Evolutionary conservation across 2,329 filamentous ascomycete genomes (phyloP).

Genomic region (Calycina marina): DNA sequence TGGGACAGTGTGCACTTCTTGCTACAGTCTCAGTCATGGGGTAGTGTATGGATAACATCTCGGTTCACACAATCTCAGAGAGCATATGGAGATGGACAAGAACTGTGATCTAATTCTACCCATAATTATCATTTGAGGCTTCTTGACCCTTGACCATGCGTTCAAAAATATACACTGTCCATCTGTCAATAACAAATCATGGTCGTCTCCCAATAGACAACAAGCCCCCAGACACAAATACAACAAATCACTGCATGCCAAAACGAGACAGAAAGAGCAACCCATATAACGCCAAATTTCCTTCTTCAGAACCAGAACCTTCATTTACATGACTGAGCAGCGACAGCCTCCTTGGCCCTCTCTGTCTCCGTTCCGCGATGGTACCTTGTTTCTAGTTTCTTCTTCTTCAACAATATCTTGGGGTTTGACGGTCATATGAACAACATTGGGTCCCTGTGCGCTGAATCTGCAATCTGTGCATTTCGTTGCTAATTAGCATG

Average conservation of each 20-base stretch:
- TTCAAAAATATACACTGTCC: no score
- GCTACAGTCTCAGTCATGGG: no score
- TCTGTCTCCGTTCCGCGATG: constrained; percentile 33
- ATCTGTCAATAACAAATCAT: no score
- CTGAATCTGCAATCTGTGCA: constrained; percentile 68
- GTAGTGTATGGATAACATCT: no score
- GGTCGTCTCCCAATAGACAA: not conserved
- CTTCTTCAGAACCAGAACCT: not conserved
- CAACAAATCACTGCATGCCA: not conserved
- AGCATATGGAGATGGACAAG: no score
- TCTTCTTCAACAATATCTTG: constrained; percentile 71
- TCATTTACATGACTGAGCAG: constrained; percentile 43
- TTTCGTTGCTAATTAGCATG: not conserved
- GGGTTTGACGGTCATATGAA: constrained; percentile 89
- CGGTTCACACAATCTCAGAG: no score
- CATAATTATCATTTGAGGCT: no score
- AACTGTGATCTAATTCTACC: no score
- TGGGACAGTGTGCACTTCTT: no score
- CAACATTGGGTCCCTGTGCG: constrained; percentile 60
- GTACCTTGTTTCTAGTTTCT: constrained; percentile 20
- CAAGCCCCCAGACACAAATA: not conserved
- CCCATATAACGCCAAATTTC: constrained; percentile 3
- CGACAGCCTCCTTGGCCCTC: constrained; percentile 46
- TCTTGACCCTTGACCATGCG: no score
- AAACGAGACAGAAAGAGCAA: constrained; percentile 1